Evolutionary conservation across 106 monocot species (phyloP), one percentile per base, ranked within the genome.

Genomic region (Dendrobium nobile): DNA sequence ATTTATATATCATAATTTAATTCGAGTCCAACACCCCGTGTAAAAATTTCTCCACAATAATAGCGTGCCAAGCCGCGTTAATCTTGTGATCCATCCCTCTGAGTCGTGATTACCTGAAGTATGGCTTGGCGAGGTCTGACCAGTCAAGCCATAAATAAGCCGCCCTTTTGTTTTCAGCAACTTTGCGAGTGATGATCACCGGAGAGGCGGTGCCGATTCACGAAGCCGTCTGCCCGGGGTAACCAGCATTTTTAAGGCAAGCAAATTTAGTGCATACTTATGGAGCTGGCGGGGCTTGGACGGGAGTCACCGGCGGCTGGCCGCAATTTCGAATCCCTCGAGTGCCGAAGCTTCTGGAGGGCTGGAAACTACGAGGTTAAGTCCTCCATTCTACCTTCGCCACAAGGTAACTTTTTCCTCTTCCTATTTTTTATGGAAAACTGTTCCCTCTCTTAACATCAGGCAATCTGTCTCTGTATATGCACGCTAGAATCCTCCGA

Each of bases 341-440:
- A 82, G 7, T 91, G 87, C 82, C 89, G 89, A 45, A 88, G 73
- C 81, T 96, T 96, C 86, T 96, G 96, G 96, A 88, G 65, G 79
- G 96, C 90, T 0, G 96, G 88, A 28, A n/a, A 84, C 19, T 83
- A 83, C 74, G 83, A 86, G 16, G 84, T 78, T 27, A 40, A 79
- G 55, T 54, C 88, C 3, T 45, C 75, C 24, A 20, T 81, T 2
- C 11, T 56, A 16, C 43, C 59, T 19, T 43, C 77, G 26, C 65
- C 40, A 8, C 82, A 54, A 72, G 88, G 91, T 89, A 28, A 7
- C 55, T 17, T 43, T n/a, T 9, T n/a, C 22, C 33, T 31, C 64
- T 24, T 26, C 37, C 15, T 16, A 37, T 70, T 70, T 13, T 70
- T 9, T 15, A 37, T 4, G 70, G 37, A 3, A 70, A 37, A 33